Evolutionary conservation across 176 grass and related monocot species (phyloP), one percentile per base, ranked within the genome.

Genomic region (Secale cereale): DNA sequence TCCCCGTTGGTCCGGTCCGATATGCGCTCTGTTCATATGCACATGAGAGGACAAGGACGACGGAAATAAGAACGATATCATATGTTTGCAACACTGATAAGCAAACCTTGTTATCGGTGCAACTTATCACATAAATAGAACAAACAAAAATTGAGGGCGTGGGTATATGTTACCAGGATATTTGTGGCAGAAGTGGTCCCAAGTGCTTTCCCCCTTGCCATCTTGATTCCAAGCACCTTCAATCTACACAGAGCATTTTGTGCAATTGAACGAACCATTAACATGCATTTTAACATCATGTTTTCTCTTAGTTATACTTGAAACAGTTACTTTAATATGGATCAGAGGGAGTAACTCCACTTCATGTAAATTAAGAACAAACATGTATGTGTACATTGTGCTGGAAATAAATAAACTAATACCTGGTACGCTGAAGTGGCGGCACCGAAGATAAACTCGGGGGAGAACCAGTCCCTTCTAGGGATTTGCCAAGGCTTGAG

Each of bases 221-320:
- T 20, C 35, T 25, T 43, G 22, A 46, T 74, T 48, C 70, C 70
- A 74, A 74, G 70, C 70, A 43, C 70, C 70, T 74, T 74, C 70
- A 28, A 74, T 46, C 70, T 74, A 27, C 39, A 74, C 5, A 27
- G 6, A 65, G 2, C 27, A 65, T 16, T 17, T 39, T 39, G 37
- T 9, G 7, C 37, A 39, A 9, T 39, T 2, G 0, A 65, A 65
- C 12, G 3, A 31, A 16, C 5, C 12, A 30, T 65, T 65, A 30
- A 31, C 62, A 30, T 64, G 11, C 26, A 16, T 65, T 27, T 26
- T 65, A 28, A 30, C 29, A 66, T 32, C 29, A 32, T 66, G 7
- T 13, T 17, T 32, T 17, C 31, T 26, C 4, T 62, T 62, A 62
- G 59, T 10, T 27, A 62, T 4, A 62, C 0, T 39, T 10, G 2